Base-by-base conservation (phyloP, 2,329 filamentous ascomycete genomes). In the Epichloe brachyelytri region DNA sequence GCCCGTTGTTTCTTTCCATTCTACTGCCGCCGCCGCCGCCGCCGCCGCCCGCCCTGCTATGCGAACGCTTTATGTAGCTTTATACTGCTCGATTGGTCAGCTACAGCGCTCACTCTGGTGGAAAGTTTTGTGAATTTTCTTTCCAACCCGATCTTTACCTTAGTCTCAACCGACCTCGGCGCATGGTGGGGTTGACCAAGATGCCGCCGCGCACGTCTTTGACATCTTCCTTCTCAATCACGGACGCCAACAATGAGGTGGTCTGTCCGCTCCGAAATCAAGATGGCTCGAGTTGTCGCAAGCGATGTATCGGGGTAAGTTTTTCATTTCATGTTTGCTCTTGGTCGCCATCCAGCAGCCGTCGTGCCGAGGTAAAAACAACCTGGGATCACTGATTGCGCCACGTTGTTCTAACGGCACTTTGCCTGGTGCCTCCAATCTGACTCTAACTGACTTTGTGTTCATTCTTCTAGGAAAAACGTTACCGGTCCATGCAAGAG, bases 401-500 rank as follows among this genome's bases (percentile, higher is more conserved):
- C 38, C 12, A 20, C 30, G 34, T 15, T 37, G 17, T 22, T 17
- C 2, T 1, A 17, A 15, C 12, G 7, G 10, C 39, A 26, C 39
- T 19, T 20, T 11, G 15, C 19, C 48, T 44, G 15, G 3, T 22
- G n/a, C n/a, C 33, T 33, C 22, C 8, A 14, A 26, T 17, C 22
- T 19, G 37, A 46, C n/a, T 36, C 48, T 50, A 43, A 41, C 48
- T 19, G 5, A 37, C 4, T 26, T 46, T 8, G n/a, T 8, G n/a
- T 14, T 12, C 43, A 34, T 19, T 12, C 53, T 19, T 19, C 54
- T 70, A 94, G 88, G 88, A 94, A 74, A 95, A 95, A 71, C 81
- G 88, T 60, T 98, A 90, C 73, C 89, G 93, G 68, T 97, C 91
- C 56, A 97, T 98, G 88, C 93, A 97, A 72, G 93, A 98, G 78